A percentile compares a stretch with the other conserved stretches of the same genome.
These are phyloP conservation scores for Breynia disticha DNA, from an alignment of 441 rosid genomes.

Conservation along the genomic window DNA sequence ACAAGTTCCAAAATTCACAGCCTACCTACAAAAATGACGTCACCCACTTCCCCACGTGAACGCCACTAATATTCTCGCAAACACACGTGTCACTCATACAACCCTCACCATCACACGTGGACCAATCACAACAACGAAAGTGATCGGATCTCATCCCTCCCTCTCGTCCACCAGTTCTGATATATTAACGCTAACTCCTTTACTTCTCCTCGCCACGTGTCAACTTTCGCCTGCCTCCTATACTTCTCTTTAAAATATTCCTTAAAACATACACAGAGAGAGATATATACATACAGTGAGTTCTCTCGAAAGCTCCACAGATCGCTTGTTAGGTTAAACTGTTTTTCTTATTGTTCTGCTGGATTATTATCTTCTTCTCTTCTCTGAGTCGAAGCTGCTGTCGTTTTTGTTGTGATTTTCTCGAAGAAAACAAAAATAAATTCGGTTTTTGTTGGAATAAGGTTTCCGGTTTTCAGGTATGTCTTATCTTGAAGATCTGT, in stretches of 20 bases:
- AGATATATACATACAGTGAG: neutral
- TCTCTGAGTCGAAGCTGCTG: neutral
- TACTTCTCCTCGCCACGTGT: constrained; percentile 56
- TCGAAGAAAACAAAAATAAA: neutral
- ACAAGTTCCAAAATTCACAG: neutral
- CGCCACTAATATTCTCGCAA: neutral
- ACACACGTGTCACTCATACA: neutral
- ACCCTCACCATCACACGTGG: neutral
- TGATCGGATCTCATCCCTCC: constrained; percentile 62
- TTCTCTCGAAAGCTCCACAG: constrained; percentile 34
- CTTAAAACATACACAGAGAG: constrained; percentile 5
- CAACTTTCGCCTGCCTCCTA: constrained; percentile 12
- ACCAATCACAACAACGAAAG: constrained; percentile 21
- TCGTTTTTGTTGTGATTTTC: constrained; percentile 8
- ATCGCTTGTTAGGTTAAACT: constrained; percentile 11
- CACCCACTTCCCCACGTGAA: neutral
- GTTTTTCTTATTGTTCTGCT: neutral
- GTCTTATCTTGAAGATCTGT: constrained; percentile 9
- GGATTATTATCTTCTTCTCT: constrained; percentile 4
- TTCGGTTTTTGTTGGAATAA: constrained; percentile 1
- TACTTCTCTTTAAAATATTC: constrained; percentile 19
- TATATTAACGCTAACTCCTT: constrained; percentile 29
- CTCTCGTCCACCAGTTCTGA: constrained; percentile 86
- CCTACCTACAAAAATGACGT: neutral
- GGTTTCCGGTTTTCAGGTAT: constrained; percentile 26